Conservation (phyloP, 2,329 filamentous ascomycete genomes). For the Penicillium sp. region DNA sequence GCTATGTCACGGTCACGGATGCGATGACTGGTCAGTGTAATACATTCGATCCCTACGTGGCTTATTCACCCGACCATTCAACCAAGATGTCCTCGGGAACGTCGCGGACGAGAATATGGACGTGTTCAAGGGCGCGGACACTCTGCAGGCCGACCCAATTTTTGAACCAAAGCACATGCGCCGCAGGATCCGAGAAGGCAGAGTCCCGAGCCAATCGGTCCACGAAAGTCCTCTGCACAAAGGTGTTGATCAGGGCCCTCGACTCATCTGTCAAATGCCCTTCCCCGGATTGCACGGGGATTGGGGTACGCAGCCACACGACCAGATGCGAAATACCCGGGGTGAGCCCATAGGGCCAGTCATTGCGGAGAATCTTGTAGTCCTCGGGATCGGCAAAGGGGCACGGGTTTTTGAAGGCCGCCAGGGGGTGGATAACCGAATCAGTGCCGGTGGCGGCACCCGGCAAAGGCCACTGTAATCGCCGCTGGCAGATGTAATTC, state of each 20-base stretch:
- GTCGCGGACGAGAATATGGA: conserved; percentile 57
- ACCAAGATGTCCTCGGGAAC: conserved; percentile 47
- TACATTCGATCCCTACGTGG: too few relatives aligned
- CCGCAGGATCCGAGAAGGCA: conserved; percentile 35
- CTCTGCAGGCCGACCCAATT: conserved; percentile 65
- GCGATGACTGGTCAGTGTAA: background rate
- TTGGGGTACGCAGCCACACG: conserved; percentile 58
- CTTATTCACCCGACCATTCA: conserved; percentile 47
- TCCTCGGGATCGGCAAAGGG: conserved; percentile 59
- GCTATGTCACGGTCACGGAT: too few relatives aligned
- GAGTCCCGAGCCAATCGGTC: conserved; percentile 40
- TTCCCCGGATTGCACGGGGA: conserved; percentile 47
- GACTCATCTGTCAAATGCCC: conserved; percentile 56
- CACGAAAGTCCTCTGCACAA: conserved; percentile 55
- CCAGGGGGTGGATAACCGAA: conserved; percentile 33
- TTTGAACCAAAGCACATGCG: conserved; percentile 65
- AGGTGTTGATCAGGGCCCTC: conserved; percentile 50
- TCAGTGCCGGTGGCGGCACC: background rate
- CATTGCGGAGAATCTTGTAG: conserved; percentile 61
- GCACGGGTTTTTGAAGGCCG: conserved; percentile 47
- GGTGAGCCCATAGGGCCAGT: conserved; percentile 64
- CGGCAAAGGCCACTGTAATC: conserved; percentile 54
- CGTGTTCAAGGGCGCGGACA: conserved; percentile 59
- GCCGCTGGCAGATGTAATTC: conserved; percentile 57
- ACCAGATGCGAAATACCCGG: conserved; percentile 58